phyloP scores from a whole-genome alignment of 805 yeast species.

The Vanderwaltozyma polyspora region DNA sequence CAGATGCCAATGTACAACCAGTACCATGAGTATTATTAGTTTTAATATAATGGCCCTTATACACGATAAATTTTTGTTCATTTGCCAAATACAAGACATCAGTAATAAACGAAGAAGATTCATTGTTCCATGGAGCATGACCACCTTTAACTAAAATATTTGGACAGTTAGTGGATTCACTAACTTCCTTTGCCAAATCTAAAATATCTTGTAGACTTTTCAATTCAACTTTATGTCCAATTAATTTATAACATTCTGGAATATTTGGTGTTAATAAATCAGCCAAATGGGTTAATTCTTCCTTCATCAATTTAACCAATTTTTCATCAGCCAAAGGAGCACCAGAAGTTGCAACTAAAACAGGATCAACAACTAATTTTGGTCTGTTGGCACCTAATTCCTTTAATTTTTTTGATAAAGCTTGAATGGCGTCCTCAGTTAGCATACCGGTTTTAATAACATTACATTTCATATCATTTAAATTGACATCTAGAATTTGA shows the following conservation, averaged over 20 bases:
- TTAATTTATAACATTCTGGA: constrained; percentile 44
- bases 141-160: constrained; percentile 74
- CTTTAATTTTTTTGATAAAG: constrained; percentile 30
- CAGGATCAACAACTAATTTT: constrained; percentile 65
- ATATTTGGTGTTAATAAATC: constrained; percentile 65
- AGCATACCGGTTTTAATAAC: constrained; percentile 77
- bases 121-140: constrained; percentile 41
- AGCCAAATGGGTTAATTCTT: constrained; percentile 41
- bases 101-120: constrained; percentile 28
- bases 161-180: constrained; percentile 31
- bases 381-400: constrained; percentile 22
- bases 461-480: constrained; percentile 50
- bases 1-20: constrained; percentile 78
- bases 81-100: constrained; percentile 44
- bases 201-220: constrained; percentile 32
- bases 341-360: constrained; percentile 76
- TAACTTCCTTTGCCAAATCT: constrained; percentile 30
- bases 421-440: constrained; percentile 41
- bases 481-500: constrained; percentile 41
- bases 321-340: constrained; percentile 37
- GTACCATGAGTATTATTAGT: constrained; percentile 73
- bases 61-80: constrained; percentile 30
- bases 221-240: constrained; percentile 22
- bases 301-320: constrained; percentile 31
- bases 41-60: constrained; percentile 34